These are phyloP conservation scores for Penicillium sp. DNA, from an alignment of 2,329 filamentous ascomycete species.

Conservation along the genomic window DNA sequence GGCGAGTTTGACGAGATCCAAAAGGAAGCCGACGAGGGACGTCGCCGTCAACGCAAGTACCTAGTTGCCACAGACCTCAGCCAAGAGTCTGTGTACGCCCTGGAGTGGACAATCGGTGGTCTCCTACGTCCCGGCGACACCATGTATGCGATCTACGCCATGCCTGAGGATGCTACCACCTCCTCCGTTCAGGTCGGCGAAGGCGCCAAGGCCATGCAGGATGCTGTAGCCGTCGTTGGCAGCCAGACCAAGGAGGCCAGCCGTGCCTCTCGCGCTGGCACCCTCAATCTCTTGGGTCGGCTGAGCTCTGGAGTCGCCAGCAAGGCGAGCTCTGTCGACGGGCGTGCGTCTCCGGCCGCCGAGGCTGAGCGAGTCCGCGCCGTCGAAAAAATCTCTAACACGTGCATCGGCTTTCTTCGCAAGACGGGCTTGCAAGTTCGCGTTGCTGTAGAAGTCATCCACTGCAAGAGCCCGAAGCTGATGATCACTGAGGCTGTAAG, in stretches of 20 bases:
- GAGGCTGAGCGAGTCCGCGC: slow-evolving; percentile 81
- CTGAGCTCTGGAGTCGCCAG: slow-evolving; percentile 42
- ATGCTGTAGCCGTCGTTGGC: slow-evolving; percentile 70
- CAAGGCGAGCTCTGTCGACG: slow-evolving; percentile 48
- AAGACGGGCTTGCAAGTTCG: slow-evolving; percentile 92
- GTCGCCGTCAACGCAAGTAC: slow-evolving; percentile 81
- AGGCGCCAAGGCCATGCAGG: slow-evolving; percentile 72
- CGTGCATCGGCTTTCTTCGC: slow-evolving; percentile 79
- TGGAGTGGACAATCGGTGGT: slow-evolving; percentile 97
- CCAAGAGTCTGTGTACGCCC: slow-evolving; percentile 88
- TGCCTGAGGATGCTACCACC: slow-evolving; percentile 72
- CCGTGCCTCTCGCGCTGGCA: slow-evolving; percentile 38
- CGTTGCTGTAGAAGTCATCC: slow-evolving; percentile 92
- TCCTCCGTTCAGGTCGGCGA: slow-evolving; percentile 62
- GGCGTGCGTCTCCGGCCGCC: slow-evolving; percentile 57
- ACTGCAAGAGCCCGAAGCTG: slow-evolving; percentile 97
- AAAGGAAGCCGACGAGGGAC: slow-evolving; percentile 74
- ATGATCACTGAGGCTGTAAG: slow-evolving; percentile 86
- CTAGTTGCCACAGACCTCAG: slow-evolving; percentile 95
- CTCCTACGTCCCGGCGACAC: slow-evolving; percentile 94
- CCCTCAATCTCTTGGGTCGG: slow-evolving; percentile 36
- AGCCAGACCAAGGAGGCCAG: slow-evolving; percentile 58
- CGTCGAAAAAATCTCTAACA: slow-evolving; percentile 79
- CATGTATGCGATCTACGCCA: slow-evolving; percentile 86
- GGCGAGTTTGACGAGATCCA: slow-evolving; percentile 77